Base-by-base conservation (phyloP, 2,329 filamentous ascomycete genomes). In the Talaromyces amestolkiae region DNA sequence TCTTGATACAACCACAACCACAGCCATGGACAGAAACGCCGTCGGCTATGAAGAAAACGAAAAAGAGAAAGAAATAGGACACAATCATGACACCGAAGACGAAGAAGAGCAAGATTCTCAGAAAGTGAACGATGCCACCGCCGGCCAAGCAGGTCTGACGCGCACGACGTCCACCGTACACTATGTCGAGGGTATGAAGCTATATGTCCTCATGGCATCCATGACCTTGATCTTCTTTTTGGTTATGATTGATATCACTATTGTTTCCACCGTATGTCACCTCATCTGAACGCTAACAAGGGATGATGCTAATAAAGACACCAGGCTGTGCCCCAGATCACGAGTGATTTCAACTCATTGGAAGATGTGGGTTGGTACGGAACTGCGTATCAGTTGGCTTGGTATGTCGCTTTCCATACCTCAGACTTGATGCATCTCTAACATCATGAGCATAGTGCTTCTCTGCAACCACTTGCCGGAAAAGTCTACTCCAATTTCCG, bases 191-290 rank as follows among this genome's bases (percentile, higher is more conserved):
- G 70, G 70, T 3, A 41, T 62, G 27, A 65, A 61, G 27, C 61
- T 71, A n/a, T 68, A 65, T 51, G 31, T 68, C 27, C 56, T 75
- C n/a, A 68, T 80, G 49, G 67, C 66, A 11, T 72, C 73, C 4
- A 69, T 84, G 19, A 81, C 80, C 0, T 65, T 81, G 4, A 77
- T 76, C 6, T 76, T 77, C 31, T 84, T 84, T 66, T 69, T 83
- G 35, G 78, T 82, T 70, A 71, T 85, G 68, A 68, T 86, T 8
- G 84, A 86, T 66, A 80, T 78, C 58, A 83, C 83, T 3, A 85
- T 86, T 63, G 78, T 86, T 67, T 76, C 79, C n/a, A 86, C 84
- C 4, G 84, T 76, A 62, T 22, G 63, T 41, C 10, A 3, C 5
- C 22, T 43, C 5, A 11, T 13, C 6, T 6, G n/a, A 47, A 15